Percentiles rank a stretch among this genome's conserved stretches.
Conservation (phyloP, 352 stramenopile species). For the Pythium scleroteichum region DNA sequence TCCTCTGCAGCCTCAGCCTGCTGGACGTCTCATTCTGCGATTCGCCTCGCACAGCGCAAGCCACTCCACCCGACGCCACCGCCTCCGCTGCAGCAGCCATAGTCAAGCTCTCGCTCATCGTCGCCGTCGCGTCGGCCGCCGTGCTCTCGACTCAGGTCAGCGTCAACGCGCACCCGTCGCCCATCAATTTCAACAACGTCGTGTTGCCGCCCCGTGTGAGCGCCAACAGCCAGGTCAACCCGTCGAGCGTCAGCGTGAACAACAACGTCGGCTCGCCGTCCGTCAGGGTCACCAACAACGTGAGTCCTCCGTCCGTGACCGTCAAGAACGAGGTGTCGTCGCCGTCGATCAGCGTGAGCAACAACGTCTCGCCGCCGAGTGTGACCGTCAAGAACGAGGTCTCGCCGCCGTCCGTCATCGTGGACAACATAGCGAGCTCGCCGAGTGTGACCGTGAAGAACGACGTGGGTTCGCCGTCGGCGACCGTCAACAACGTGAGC, state of each 20-base stretch:
- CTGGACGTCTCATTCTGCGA: too few relatives aligned
- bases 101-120: too few relatives aligned
- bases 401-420: too few relatives aligned
- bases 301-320: not conserved
- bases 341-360: slow-evolving; percentile 14
- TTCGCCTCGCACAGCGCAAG: too few relatives aligned
- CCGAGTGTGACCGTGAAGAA: too few relatives aligned
- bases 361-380: slow-evolving; percentile 2
- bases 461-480: too few relatives aligned
- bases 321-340: slow-evolving; percentile 1
- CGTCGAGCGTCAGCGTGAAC: not conserved
- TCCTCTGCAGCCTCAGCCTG: too few relatives aligned
- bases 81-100: too few relatives aligned
- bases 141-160: not conserved
- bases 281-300: slow-evolving; percentile 4
- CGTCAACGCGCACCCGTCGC: slow-evolving; percentile 5
- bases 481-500: too few relatives aligned
- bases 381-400: not conserved
- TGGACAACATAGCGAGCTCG: too few relatives aligned
- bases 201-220: not conserved
- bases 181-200: slow-evolving; percentile 2
- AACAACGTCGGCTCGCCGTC: not conserved
- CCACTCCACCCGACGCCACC: too few relatives aligned
- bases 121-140: too few relatives aligned
- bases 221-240: not conserved